A percentile compares a stretch with the other conserved stretches of the same genome.
Conservation (phyloP, 1,284 basidiomycete species). For the Puccinia brachypodii region DNA sequence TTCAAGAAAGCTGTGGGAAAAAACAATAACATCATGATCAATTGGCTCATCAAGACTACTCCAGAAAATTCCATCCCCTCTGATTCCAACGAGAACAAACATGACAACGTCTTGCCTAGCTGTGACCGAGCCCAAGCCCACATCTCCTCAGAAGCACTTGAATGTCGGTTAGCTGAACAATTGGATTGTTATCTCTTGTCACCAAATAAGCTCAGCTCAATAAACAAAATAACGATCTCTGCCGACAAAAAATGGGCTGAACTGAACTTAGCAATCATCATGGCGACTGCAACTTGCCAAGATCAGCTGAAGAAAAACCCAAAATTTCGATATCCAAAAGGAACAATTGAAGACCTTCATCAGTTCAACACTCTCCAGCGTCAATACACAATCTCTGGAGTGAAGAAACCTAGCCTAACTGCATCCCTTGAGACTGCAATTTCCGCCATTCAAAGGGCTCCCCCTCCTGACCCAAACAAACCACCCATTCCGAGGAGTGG, state of each 20-base stretch:
- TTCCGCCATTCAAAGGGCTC: neutral
- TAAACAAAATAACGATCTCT: neutral
- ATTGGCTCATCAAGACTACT: neutral
- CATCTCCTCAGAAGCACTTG: neutral
- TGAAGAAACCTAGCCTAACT: neutral
- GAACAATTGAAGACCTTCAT: neutral
- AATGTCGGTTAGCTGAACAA: neutral
- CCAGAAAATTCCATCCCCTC: neutral
- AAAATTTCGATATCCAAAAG: neutral
- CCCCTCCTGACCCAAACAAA: neutral
- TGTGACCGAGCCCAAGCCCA: neutral
- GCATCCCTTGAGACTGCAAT: constrained; percentile 15
- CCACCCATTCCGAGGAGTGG: neutral
- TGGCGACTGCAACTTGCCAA: neutral
- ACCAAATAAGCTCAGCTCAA: neutral
- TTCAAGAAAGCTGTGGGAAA: neutral
- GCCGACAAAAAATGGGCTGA: neutral
- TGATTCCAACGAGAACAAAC: neutral
- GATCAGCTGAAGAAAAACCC: neutral
- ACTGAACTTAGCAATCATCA: neutral
- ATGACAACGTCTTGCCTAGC: neutral
- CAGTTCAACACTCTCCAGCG: neutral
- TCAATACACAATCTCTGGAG: neutral
- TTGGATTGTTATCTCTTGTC: neutral
- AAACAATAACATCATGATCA: neutral